Base-by-base conservation (phyloP, 106 monocot genomes). In the Alisma plantagoaquatica region DNA sequence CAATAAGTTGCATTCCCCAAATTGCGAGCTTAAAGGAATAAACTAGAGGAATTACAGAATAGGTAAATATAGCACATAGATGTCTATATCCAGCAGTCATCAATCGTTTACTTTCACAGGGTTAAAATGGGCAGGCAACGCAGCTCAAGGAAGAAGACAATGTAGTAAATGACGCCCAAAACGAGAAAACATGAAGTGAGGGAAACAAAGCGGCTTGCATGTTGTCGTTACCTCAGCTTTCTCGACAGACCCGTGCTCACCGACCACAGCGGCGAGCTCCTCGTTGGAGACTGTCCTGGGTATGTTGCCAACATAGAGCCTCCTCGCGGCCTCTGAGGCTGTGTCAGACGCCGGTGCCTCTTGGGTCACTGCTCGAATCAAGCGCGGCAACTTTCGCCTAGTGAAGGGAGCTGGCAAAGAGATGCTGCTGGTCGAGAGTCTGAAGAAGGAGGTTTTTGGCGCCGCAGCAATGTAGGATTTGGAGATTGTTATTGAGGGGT, bases 301-400 rank as follows among this genome's bases (percentile, higher is more conserved):
- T 25, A 90, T 84, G 41, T 90, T 90, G 2, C 90, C 90, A 6
- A 90, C 84, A 53, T 84, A 90, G 27, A 90, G 77, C 74, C 77
- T 53, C 64, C 84, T 57, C 68, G 70, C 59, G 31, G 14, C 65
- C 45, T 35, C 84, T 22, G 41, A 17, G 3, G 55, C 21, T 38
- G 6, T 6, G 20, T 41, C 57, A 2, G 55, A 25, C 21, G 21
- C 35, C 33, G 56, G 12, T 10, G 49, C 42, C 30, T 70, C 87
- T 28, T 43, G n/a, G 19, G 62, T 33, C 52, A 61, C 25, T 10
- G 54, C 43, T 2, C 60, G 22, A 20, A 56, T 10, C 35, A 61
- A 25, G 31, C 12, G 29, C 27, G 42, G 70, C 25, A 31, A 51
- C 19, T 29, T 26, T 29, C 29, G 28, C 41, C 41, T 16, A 31